Conservation (phyloP, 1,139 yeast genomes). For the Lodderomyces pseudojiufengensis region DNA sequence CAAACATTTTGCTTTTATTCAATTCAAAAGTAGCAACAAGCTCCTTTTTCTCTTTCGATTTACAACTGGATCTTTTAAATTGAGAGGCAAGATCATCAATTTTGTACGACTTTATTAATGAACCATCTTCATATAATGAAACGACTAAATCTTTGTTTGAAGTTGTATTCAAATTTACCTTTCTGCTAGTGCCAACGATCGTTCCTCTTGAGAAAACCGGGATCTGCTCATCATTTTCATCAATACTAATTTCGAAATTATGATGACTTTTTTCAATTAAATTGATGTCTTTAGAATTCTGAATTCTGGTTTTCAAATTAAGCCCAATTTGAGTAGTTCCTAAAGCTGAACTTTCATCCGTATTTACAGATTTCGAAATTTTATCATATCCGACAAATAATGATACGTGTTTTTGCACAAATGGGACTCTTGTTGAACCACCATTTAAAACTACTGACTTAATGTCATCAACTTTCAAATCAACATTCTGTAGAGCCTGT, state of each 20-base stretch:
- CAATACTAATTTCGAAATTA: slow-evolving; percentile 36
- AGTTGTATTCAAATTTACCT: slow-evolving; percentile 28
- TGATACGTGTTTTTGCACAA: slow-evolving; percentile 61
- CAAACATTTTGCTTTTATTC: slow-evolving; percentile 49
- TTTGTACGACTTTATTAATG: slow-evolving; percentile 37
- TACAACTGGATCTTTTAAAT: slow-evolving; percentile 41
- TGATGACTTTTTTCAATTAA: slow-evolving; percentile 51
- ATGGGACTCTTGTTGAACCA: slow-evolving; percentile 89
- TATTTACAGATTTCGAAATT: slow-evolving; percentile 85
- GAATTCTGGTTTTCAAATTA: slow-evolving; percentile 41
- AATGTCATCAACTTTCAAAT: slow-evolving; percentile 35
- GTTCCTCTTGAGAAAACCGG: slow-evolving; percentile 45
- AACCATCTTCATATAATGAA: slow-evolving; percentile 54
- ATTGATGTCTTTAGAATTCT: slow-evolving; percentile 58
- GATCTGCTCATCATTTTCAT: slow-evolving; percentile 25
- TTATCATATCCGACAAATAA: slow-evolving; percentile 50
- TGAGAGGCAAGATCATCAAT: slow-evolving; percentile 32
- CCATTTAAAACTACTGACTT: slow-evolving; percentile 80
- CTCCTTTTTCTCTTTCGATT: slow-evolving; percentile 31
- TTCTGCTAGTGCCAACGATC: slow-evolving; percentile 22
- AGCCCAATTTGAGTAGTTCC: slow-evolving; percentile 88
- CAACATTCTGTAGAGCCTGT: slow-evolving; percentile 42
- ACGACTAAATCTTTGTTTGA: slow-evolving; percentile 30
- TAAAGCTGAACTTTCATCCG: slow-evolving; percentile 91
- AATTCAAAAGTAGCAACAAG: slow-evolving; percentile 44